phyloP scores from a whole-genome alignment of 1,139 yeast species.

The Debaryomyces nepalensis region DNA sequence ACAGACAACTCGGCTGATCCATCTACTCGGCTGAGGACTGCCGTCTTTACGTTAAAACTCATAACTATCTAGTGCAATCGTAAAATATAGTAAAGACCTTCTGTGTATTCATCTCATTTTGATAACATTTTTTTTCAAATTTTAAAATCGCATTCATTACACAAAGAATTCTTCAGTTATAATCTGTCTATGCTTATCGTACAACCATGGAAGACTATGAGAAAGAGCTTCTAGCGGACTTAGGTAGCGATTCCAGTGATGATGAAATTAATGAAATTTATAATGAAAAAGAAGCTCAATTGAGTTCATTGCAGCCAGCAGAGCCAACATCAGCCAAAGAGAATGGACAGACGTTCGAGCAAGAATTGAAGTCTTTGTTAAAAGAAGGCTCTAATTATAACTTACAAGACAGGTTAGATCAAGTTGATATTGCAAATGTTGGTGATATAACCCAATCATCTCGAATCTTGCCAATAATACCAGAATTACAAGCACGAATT shows the following conservation, averaged over 20 bases:
- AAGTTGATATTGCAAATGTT: constrained; percentile 23
- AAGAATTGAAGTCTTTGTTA: constrained; percentile 19
- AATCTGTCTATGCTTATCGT: background rate
- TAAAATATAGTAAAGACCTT: background rate
- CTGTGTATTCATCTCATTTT: constrained; percentile 14
- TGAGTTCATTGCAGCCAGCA: constrained; percentile 6
- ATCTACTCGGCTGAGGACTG: constrained; percentile 63
- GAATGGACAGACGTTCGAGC: constrained; percentile 16
- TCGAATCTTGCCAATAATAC: constrained; percentile 31
- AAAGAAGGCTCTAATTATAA: constrained; percentile 17
- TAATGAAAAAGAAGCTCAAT: constrained; percentile 1
- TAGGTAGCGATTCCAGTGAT: constrained; percentile 31
- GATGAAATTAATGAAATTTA: constrained; percentile 13
- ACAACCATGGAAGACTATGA: constrained; percentile 31
- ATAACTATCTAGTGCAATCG: constrained; percentile 12
- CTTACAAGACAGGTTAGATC: constrained; percentile 19
- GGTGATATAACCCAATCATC: constrained; percentile 27
- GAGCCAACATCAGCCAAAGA: background rate
- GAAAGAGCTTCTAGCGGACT: constrained; percentile 40
- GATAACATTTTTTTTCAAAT: background rate
- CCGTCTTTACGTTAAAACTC: constrained; percentile 29
- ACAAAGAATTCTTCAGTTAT: constrained; percentile 8
- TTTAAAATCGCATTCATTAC: constrained; percentile 11
- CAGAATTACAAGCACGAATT: constrained; percentile 30
- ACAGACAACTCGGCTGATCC: constrained; percentile 72